Base-by-base conservation (phyloP, 2,329 filamentous ascomycete genomes). In the Rhinocladiella similis region DNA sequence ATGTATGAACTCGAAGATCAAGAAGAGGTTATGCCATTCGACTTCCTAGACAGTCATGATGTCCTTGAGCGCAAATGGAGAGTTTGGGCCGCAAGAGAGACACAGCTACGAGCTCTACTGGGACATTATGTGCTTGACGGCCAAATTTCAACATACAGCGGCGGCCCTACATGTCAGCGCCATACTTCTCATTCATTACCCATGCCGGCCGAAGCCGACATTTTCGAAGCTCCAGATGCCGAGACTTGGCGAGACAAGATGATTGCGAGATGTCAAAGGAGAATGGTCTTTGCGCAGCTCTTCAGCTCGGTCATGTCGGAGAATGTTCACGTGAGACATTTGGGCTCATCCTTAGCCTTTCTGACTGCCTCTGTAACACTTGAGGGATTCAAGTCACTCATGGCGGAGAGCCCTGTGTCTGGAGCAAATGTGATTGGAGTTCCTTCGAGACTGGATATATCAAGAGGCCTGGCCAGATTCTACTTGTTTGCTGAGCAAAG, bases 71-170 rank as follows among this genome's bases (percentile, higher is more conserved):
- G 68, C 7, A 66, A 71, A 60, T 78, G 76, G 76, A 67, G 69
- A 48, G 63, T 64, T 10, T 78, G 76, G 75, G 69, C 71, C 3
- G 71, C 76, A 0, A 68, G 71, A 47, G 76, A 78, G 51, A 75
- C 75, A 4, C 75, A 77, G 56, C 70, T 76, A 48, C 72, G 75
- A 18, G 73, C 73, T 0, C 57, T 78, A 6, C 64, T 78, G 1
- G 76, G 73, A 5, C 74, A 77, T 56, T 75, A 77, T 60, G 69
- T 78, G 5, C 54, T 77, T 9, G 75, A 78, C 63, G 75, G 75
- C 3, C 69, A 75, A 2, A 71, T 77, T 10, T 72, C 74, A 1
- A 73, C 74, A 50, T 73, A 75, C 65, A 72, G 71, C 14, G 74
- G 74, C 1, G 72, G 75, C 35, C 67, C 69, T 18, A 69, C 75